Conservation (phyloP, 129 eudicot species). For the Artemisia annua region DNA sequence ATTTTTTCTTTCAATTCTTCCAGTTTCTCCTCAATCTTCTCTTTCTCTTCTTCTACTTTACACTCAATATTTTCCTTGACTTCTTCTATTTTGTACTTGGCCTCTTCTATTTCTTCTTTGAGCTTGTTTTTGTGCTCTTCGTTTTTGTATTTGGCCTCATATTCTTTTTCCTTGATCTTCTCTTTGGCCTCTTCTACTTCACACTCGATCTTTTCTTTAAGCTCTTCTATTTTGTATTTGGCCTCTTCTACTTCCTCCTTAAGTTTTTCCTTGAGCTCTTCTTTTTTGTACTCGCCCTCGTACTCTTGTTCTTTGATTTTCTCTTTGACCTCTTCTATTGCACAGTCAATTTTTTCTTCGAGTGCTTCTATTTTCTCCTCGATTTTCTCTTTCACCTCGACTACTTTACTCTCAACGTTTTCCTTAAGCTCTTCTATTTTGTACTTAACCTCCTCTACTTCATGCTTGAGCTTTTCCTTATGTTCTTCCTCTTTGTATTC, state of each 20-base stretch:
- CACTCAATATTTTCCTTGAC: slow-evolving; percentile 27
- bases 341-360: slow-evolving; percentile 11
- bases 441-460: slow-evolving; percentile 20
- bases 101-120: slow-evolving; percentile 27
- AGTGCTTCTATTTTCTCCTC: slow-evolving; percentile 13
- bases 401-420: slow-evolving; percentile 29
- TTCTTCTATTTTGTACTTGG: slow-evolving; percentile 24
- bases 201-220: slow-evolving; percentile 22
- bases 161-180: slow-evolving; percentile 26
- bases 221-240: slow-evolving; percentile 21
- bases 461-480: slow-evolving; percentile 22
- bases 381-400: slow-evolving; percentile 17
- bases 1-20: slow-evolving; percentile 17
- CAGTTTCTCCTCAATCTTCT: slow-evolving; percentile 19
- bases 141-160: slow-evolving; percentile 23
- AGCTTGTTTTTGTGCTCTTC: slow-evolving; percentile 30
- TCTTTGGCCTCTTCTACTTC: slow-evolving; percentile 33
- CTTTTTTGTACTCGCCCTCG: slow-evolving; percentile 25
- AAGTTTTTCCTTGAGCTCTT: slow-evolving; percentile 26
- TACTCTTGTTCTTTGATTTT: slow-evolving; percentile 19
- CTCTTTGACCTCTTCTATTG: neutral
- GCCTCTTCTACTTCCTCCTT: neutral
- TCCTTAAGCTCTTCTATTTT: slow-evolving; percentile 22
- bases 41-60: slow-evolving; percentile 20
- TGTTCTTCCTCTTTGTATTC: slow-evolving; percentile 24